phyloP scores from a whole-genome alignment of 2,329 filamentous ascomycete species.

The Elsinoe ampelina region DNA sequence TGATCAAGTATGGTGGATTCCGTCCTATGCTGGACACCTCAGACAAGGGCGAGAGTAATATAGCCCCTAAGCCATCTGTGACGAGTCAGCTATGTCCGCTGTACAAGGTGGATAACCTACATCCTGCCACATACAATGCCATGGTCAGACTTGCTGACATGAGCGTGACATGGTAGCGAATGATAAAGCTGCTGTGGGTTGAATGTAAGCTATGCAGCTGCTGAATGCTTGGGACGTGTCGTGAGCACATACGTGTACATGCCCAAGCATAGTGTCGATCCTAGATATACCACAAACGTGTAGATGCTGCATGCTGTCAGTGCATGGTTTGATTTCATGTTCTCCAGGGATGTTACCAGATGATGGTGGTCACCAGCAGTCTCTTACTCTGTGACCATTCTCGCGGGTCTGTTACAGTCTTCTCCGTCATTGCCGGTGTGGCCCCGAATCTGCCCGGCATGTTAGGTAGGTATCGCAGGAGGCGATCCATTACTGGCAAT shows the following conservation, averaged over 20 bases:
- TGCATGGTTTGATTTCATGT: too few species aligned
- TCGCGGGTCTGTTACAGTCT: background rate
- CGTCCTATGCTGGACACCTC: constrained; percentile 60
- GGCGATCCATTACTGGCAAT: too few species aligned
- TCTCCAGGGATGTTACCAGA: background rate
- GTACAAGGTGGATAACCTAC: background rate
- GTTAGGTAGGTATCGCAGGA: background rate
- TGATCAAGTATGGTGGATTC: constrained; percentile 58
- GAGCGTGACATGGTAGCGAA: background rate
- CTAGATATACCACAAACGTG: constrained; percentile 10
- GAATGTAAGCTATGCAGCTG: too few species aligned
- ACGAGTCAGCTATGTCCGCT: constrained; percentile 20
- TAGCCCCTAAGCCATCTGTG: constrained; percentile 48
- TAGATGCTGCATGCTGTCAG: background rate
- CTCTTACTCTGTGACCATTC: background rate
- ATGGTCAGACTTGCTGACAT: background rate
- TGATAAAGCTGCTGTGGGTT: background rate
- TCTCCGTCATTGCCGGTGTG: background rate
- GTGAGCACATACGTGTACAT: background rate
- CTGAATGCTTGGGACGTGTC: too few species aligned
- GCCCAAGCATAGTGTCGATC: constrained; percentile 2
- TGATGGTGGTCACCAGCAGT: background rate
- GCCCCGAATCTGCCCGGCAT: background rate
- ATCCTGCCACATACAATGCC: background rate
- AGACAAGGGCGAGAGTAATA: constrained; percentile 56